Base-by-base conservation (phyloP, 768 basidiomycete species). In the Hebeloma cylindrosporum region DNA sequence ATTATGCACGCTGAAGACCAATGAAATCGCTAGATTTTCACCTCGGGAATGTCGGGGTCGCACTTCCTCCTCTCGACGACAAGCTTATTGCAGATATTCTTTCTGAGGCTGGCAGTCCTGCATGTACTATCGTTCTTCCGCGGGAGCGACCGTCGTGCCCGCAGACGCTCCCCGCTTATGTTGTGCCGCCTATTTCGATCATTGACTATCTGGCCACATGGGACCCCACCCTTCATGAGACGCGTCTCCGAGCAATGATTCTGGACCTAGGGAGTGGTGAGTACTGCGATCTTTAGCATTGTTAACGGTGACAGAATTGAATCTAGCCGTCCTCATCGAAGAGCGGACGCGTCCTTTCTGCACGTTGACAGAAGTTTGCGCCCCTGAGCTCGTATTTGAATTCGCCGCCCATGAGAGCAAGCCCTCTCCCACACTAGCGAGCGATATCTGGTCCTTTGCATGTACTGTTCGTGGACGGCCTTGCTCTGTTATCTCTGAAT, bases 401-500 rank as follows among this genome's bases (percentile, higher is more conserved):
- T 38, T 21, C 5, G 25, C 46, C 29, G 36, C 16, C 29, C 1
- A 22, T 2, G 32, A 18, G 36, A 27, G 27, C 11, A 37, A 45
- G 10, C 38, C 43, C 16, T 39, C 43, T 11, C 27, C 48, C 7
- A 50, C 47, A 35, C 31, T 5, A 16, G 31, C 46, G 20, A 51
- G 45, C 30, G 50, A 51, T 40, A 48, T 51, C 32, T 51, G 42
- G n/a, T n/a, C n/a, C n/a, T n/a, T n/a, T n/a, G n/a, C n/a, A n/a
- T n/a, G n/a, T n/a, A n/a, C n/a, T n/a, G 43, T 44, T 34, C 16
- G 47, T 48, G 23, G 2, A 40, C 30, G 18, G 14, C 25, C 14
- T 37, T 17, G 14, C 14, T 37, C 14, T 37, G 13, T 16, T 17
- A n/a, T 33, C 28, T n/a, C 36, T 10, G 13, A 35, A 52, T n/a